Evolutionary conservation across 305 asterid species (phyloP).

Genomic region (Nicotiana rustica): DNA sequence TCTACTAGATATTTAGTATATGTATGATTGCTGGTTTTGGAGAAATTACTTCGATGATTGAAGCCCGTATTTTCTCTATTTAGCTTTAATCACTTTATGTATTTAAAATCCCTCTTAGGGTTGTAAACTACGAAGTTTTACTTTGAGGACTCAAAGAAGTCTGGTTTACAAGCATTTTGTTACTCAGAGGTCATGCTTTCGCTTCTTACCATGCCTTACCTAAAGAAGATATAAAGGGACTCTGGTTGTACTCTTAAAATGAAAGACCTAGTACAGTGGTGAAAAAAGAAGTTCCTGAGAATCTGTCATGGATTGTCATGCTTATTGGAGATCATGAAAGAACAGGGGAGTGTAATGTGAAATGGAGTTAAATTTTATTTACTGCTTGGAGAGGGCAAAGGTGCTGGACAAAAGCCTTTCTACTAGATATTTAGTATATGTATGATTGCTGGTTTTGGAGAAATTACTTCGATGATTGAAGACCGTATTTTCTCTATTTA

Average conservation of each 20-base stretch:
- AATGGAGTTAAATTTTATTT: no score
- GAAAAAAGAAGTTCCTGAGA: neutral
- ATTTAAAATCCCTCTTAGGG: neutral
- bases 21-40: neutral
- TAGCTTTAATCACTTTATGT: neutral
- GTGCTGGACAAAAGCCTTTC: conserved; percentile 8
- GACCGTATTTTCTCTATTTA: neutral
- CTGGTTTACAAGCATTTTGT: neutral
- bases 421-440: neutral
- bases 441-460: neutral
- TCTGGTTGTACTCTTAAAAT: neutral
- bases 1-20: neutral
- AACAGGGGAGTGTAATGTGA: neutral
- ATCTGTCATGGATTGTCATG: neutral
- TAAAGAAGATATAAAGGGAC: neutral
- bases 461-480: neutral
- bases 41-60: neutral
- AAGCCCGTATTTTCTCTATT: neutral
- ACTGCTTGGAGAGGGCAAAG: neutral
- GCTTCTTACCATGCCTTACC: neutral
- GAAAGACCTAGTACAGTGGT: neutral
- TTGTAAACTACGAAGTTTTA: neutral
- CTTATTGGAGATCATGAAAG: neutral
- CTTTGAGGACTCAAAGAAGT: neutral
- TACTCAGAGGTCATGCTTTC: neutral